Conservation (phyloP, 2,329 filamentous ascomycete species). For the Scortechinia acanthostroma region DNA sequence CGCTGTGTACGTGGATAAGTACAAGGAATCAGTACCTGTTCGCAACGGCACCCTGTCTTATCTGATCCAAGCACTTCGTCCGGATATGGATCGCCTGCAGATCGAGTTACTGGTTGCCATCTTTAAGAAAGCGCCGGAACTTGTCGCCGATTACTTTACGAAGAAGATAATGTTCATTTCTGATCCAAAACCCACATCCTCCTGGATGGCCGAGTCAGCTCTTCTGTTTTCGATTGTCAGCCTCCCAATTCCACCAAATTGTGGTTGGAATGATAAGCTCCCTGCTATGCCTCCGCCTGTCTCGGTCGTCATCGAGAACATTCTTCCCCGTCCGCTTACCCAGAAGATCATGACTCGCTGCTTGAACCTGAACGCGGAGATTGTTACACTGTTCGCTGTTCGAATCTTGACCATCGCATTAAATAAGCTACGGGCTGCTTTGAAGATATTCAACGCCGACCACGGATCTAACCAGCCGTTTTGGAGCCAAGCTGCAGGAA, state of each 20-base stretch:
- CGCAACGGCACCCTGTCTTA: conserved; percentile 45
- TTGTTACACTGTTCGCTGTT: conserved; percentile 50
- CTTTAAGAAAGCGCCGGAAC: conserved; percentile 49
- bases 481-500: conserved; percentile 40
- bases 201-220: conserved; percentile 58
- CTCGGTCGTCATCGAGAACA: conserved; percentile 45
- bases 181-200: conserved; percentile 52
- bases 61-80: conserved; percentile 47
- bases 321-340: conserved; percentile 49
- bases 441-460: conserved; percentile 34
- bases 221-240: conserved; percentile 52
- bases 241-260: conserved; percentile 40
- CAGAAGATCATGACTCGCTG: conserved; percentile 49
- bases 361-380: conserved; percentile 44
- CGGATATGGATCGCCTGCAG: conserved; percentile 46
- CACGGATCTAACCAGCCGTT: conserved; percentile 24
- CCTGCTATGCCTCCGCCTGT: conserved; percentile 42
- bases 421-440: conserved; percentile 40
- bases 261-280: conserved; percentile 37
- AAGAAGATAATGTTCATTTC: conserved; percentile 45
- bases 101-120: conserved; percentile 49
- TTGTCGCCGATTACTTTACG: conserved; percentile 53
- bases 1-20: conserved; percentile 38
- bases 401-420: conserved; percentile 47
- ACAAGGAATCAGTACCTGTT: conserved; percentile 33